Evolutionary conservation across 352 stramenopile species (phyloP), one percentile per base, ranked within the genome.

Genomic region (Globisporangium nagaii): DNA sequence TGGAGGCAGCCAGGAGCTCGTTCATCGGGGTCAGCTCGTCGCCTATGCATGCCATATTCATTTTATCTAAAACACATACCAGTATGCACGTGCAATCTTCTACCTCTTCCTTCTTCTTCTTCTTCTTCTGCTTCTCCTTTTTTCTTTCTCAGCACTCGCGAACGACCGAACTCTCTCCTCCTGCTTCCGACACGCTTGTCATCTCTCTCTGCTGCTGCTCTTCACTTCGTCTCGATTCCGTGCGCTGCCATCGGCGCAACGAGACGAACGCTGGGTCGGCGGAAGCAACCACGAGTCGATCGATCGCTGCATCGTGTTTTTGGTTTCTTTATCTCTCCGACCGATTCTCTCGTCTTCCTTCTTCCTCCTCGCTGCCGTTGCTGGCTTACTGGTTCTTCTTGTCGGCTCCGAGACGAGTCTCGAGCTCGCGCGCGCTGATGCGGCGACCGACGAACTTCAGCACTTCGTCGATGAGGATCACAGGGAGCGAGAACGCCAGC

Each of bases 391-490:
- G 70, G 56, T 70, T 25, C 60, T 84, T 80, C 70, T 82, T 79
- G 39, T 76, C 70, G 13, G 47, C 60, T 0, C 56, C 37, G 42
- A 94, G 66, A 48, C 84, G 84, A 39, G 73, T 42, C 56, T 86
- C 71, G 32, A 94, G 68, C 63, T 94, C 84, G 11, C 73, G 73
- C 27, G 73, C 78, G 37, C 73, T 71, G 63, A 94, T 95, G 53
- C 80, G 73, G 37, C 89, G 86, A 17, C 88, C 91, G 17, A 97
- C 58, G 53, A 96, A 85, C 75, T 98, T 98, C 56, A 97, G 79
- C 36, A 97, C 79, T 66, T 98, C 93, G 62, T 98, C 93, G 58
- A 98, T 97, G 20, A 98, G 44, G 62, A 98, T 93, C 13, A 98
- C 93, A 3, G 91, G 88, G 42, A 97, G 53, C 30, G 93, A 97